These are phyloP conservation scores for Talaromyces ruber DNA, from an alignment of 495 filamentous ascomycete species.

Conservation along the genomic window DNA sequence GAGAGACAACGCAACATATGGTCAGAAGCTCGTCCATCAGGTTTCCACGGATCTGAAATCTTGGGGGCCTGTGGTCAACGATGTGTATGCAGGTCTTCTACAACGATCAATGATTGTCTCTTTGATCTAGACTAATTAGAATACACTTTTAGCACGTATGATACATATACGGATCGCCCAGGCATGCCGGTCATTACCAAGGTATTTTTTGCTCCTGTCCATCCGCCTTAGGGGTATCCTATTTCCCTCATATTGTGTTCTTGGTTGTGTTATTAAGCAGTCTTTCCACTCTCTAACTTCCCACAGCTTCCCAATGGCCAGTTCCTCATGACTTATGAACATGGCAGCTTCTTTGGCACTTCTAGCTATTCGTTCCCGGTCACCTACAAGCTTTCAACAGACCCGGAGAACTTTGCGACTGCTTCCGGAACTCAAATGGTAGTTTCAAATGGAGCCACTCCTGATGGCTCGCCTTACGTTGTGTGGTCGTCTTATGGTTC, in stretches of 20 bases:
- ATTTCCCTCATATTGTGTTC: neutral
- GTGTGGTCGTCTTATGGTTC: neutral
- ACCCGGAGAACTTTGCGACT: neutral
- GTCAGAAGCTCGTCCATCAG: constrained; percentile 61
- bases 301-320: constrained; percentile 46
- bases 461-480: neutral
- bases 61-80: constrained; percentile 53
- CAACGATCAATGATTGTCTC: no score
- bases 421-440: neutral
- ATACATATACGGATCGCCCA: no score
- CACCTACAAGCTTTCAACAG: neutral
- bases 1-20: constrained; percentile 47
- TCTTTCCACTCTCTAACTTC: neutral
- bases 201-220: neutral
- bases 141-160: no score
- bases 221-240: neutral
- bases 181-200: no score
- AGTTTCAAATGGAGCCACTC: neutral
- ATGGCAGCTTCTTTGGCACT: constrained; percentile 37
- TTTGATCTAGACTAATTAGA: no score
- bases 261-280: neutral
- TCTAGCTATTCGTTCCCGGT: neutral
- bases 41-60: constrained; percentile 43
- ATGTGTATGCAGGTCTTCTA: constrained; percentile 32
- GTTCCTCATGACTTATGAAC: constrained; percentile 58